A percentile compares a stretch with the other conserved stretches of the same genome.
These are phyloP conservation scores for Eimeria tenella DNA, from an alignment of 169 alveolate species.

Conservation along the genomic window DNA sequence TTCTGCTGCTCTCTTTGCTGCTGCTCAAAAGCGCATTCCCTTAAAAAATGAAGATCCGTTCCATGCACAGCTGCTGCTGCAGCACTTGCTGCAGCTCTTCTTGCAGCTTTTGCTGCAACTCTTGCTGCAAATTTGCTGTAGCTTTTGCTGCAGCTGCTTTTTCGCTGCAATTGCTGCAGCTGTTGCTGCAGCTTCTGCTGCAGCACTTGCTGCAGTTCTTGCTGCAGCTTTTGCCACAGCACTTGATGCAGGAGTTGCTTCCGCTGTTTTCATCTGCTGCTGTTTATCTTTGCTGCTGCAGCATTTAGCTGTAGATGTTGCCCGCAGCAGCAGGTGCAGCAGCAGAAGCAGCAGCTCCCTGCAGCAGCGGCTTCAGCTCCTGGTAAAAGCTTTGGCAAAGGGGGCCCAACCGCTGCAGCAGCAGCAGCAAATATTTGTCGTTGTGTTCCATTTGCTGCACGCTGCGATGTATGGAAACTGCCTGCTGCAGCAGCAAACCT, in stretches of 20 bases:
- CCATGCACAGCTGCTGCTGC: background rate
- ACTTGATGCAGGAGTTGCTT: background rate
- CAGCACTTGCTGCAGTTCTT: background rate
- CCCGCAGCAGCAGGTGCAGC: background rate
- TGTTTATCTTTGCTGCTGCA: background rate
- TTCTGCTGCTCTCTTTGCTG: background rate
- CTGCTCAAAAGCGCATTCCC: background rate
- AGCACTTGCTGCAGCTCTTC: background rate
- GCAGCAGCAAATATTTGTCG: background rate
- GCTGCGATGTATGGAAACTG: conserved; percentile 9
- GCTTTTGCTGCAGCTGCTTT: too few species aligned
- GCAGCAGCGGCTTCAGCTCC: conserved; percentile 15
- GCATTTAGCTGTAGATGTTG: background rate
- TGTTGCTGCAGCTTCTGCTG: background rate
- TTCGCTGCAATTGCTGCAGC: background rate
- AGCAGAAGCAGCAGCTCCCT: background rate
- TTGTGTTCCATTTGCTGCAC: background rate
- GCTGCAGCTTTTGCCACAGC: background rate
- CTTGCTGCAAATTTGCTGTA: too few species aligned
- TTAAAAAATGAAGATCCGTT: background rate
- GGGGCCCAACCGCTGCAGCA: conserved; percentile 6
- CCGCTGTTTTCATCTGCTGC: background rate
- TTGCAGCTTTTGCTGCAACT: too few species aligned
- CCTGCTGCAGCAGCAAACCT: conserved; percentile 31
- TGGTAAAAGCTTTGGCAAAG: background rate